These are phyloP conservation scores for Pseudogymnoascus sp. DNA, from an alignment of 2,329 filamentous ascomycete genomes.

Conservation along the genomic window DNA sequence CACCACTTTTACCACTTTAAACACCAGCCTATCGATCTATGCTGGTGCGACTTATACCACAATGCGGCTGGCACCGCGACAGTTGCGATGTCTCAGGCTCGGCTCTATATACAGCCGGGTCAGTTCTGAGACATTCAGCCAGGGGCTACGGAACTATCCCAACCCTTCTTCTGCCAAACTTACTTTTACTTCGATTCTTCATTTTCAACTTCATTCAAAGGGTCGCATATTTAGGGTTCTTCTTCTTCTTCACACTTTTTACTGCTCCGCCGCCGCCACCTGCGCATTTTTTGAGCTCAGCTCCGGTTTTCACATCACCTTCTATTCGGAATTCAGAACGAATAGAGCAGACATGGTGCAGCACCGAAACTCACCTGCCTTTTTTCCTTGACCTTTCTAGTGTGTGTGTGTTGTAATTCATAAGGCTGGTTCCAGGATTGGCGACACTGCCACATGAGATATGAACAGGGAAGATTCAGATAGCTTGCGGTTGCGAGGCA, in stretches of 20 bases:
- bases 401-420: conserved; percentile 6
- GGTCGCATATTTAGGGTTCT: neutral
- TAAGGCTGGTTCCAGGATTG: neutral
- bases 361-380: neutral
- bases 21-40: neutral
- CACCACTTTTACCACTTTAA: neutral
- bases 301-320: neutral
- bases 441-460: neutral
- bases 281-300: neutral
- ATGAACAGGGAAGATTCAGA: neutral
- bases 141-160: neutral
- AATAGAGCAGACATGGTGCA: neutral
- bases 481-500: neutral
- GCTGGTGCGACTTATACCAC: neutral
- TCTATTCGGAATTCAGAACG: conserved; percentile 3
- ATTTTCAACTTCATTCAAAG: neutral
- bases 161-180: conserved; percentile 6
- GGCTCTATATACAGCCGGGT: neutral
- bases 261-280: neutral
- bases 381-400: neutral
- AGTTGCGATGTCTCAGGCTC: neutral
- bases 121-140: neutral
- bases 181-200: neutral
- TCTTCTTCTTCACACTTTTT: neutral
- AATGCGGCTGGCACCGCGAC: conserved; percentile 6